phyloP scores from a whole-genome alignment of 495 filamentous ascomycete genomes.

The Hypoxylon rickii region DNA sequence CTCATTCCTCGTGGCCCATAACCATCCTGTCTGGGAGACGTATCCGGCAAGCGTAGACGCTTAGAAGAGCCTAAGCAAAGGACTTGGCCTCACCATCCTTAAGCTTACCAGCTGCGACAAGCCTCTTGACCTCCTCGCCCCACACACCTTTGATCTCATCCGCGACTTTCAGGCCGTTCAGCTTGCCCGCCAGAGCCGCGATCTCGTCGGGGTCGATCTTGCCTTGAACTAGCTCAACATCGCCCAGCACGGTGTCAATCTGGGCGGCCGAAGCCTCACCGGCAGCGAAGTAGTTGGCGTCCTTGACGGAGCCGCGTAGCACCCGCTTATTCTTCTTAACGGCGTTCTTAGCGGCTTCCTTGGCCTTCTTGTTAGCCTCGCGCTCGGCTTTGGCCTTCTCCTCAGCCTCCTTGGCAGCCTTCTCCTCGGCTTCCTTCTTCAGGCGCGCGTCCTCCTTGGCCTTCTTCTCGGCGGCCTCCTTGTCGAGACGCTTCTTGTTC shows the following conservation, averaged over 20 bases:
- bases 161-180: slow-evolving; percentile 72
- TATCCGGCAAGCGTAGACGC: too few relatives aligned
- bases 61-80: slow-evolving; percentile 31
- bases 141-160: slow-evolving; percentile 70
- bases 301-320: slow-evolving; percentile 87
- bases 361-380: slow-evolving; percentile 90
- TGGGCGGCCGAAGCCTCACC: slow-evolving; percentile 69
- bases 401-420: slow-evolving; percentile 78
- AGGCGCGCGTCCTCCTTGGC: slow-evolving; percentile 77
- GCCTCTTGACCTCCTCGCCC: slow-evolving; percentile 70
- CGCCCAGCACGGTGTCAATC: slow-evolving; percentile 80
- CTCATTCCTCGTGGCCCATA: too few relatives aligned
- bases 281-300: slow-evolving; percentile 87
- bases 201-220: slow-evolving; percentile 92
- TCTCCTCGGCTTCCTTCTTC: slow-evolving; percentile 77
- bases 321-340: slow-evolving; percentile 99
- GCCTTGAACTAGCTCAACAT: slow-evolving; percentile 84
- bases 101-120: slow-evolving; percentile 78
- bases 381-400: slow-evolving; percentile 80
- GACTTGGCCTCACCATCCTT: slow-evolving; percentile 72
- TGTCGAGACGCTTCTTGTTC: slow-evolving; percentile 89
- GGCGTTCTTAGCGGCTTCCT: slow-evolving; percentile 96
- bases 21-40: too few relatives aligned
- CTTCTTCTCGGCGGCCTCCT: slow-evolving; percentile 88
- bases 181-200: slow-evolving; percentile 73